A percentile compares a stretch with the other conserved stretches of the same genome.
phyloP scores from a whole-genome alignment of 306 rosid species.

The Benincasa hispida region DNA sequence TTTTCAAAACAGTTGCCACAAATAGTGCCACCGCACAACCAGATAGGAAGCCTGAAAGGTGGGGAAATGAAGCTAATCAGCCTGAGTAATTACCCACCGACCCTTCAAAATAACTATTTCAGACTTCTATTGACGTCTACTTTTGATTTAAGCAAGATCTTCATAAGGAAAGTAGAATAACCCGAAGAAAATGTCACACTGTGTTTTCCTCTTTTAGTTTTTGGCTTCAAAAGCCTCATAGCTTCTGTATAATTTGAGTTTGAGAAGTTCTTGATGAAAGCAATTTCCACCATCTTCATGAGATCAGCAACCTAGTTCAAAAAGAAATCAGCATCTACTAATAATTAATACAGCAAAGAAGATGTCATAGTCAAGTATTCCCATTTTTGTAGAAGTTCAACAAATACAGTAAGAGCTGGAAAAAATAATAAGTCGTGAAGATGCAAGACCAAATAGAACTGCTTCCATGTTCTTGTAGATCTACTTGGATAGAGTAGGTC shows the following conservation, averaged over 20 bases:
- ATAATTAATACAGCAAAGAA: not conserved
- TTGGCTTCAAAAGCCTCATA: conserved; percentile 40
- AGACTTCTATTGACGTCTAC: not conserved
- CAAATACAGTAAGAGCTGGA: not conserved
- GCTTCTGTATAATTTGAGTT: conserved; percentile 51
- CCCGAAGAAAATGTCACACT: conserved; percentile 45
- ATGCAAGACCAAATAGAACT: too few species aligned
- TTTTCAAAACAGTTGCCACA: conserved; percentile 29
- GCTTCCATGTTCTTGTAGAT: not conserved
- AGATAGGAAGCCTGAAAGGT: conserved; percentile 39
- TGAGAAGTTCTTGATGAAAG: conserved; percentile 42
- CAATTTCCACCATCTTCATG: conserved; percentile 31
- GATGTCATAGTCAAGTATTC: not conserved
- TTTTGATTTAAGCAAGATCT: not conserved
- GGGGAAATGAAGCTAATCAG: not conserved
- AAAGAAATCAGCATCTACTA: not conserved
- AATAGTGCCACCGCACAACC: conserved; percentile 47
- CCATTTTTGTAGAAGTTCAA: not conserved
- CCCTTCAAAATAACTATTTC: not conserved
- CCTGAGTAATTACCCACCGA: not conserved
- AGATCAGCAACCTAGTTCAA: conserved; percentile 24
- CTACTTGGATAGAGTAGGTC: not conserved
- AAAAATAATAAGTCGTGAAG: not conserved
- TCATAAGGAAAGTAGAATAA: conserved; percentile 7
- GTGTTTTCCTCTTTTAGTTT: conserved; percentile 40